Evolutionary conservation across 1,284 basidiomycete species (phyloP).

Genomic region (Stygiomarasmius scandens): DNA sequence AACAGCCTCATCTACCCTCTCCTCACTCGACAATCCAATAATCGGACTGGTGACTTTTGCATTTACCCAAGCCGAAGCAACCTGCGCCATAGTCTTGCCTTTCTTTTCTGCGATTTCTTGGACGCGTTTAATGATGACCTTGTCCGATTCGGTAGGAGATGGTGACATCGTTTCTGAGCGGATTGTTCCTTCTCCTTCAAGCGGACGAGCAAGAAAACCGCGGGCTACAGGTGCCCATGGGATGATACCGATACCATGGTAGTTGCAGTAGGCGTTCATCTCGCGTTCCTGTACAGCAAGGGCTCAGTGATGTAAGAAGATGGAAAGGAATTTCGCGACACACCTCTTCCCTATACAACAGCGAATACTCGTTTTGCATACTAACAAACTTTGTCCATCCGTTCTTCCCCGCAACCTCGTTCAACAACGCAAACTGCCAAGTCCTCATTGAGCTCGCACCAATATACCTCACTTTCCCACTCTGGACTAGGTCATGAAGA

Average conservation of each 20-base stretch:
- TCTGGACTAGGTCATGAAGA: too few relatives aligned
- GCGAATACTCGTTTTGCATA: constrained; percentile 31
- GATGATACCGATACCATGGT: constrained; percentile 23
- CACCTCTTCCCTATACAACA: constrained; percentile 40
- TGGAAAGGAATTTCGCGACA: not conserved
- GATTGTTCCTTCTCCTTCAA: constrained; percentile 35
- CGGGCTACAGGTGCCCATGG: constrained; percentile 20
- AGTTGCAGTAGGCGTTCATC: constrained; percentile 25
- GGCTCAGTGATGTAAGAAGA: not conserved
- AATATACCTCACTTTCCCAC: constrained; percentile 43
- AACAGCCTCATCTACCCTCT: constrained; percentile 14
- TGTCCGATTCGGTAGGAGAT: constrained; percentile 3
- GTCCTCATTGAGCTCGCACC: constrained; percentile 39
- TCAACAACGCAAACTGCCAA: constrained; percentile 35
- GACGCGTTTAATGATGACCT: constrained; percentile 24
- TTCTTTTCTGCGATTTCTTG: constrained; percentile 30
- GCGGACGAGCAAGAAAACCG: constrained; percentile 22
- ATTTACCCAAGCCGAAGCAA: constrained; percentile 30
- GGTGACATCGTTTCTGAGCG: constrained; percentile 4
- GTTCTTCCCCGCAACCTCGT: constrained; percentile 19
- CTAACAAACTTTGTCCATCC: constrained; percentile 32
- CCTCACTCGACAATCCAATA: constrained; percentile 19
- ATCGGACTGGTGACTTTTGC: constrained; percentile 28
- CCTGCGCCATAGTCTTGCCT: constrained; percentile 28
- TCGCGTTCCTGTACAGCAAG: constrained; percentile 19